phyloP scores from a whole-genome alignment of 192 early-diverging fungal species.

The Podila verticillata region DNA sequence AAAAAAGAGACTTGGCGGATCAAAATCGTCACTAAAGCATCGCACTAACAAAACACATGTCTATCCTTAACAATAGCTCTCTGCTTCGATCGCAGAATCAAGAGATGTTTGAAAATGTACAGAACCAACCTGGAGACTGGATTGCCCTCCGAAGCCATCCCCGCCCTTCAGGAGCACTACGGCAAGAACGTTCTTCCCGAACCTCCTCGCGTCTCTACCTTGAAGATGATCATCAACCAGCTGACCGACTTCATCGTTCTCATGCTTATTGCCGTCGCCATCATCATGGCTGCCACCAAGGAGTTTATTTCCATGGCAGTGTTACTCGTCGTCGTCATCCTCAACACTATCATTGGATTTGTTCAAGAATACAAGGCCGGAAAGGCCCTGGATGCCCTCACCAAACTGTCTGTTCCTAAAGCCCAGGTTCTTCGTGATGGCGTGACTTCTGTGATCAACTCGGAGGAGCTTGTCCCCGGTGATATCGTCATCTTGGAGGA shows the following conservation, averaged over 20 bases:
- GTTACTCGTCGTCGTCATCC: slow-evolving; percentile 70
- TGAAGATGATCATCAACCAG: slow-evolving; percentile 85
- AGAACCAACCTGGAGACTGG: slow-evolving; percentile 73
- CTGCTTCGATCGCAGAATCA: slow-evolving; percentile 93
- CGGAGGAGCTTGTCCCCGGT: slow-evolving; percentile 76
- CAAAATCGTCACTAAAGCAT: no score
- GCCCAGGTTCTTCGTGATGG: slow-evolving; percentile 80
- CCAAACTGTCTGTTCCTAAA: slow-evolving; percentile 68
- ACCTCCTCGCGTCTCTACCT: slow-evolving; percentile 71
- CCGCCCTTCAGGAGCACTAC: slow-evolving; percentile 76
- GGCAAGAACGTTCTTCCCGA: slow-evolving; percentile 85
- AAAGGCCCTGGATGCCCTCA: slow-evolving; percentile 83
- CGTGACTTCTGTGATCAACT: slow-evolving; percentile 66
- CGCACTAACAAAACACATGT: no score
- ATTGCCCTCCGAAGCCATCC: slow-evolving; percentile 64
- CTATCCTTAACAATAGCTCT: slow-evolving; percentile 57
- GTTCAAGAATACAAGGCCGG: slow-evolving; percentile 95
- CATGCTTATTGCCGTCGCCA: slow-evolving; percentile 80
- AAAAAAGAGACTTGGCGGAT: no score
- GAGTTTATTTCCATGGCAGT: slow-evolving; percentile 81
- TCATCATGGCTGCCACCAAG: slow-evolving; percentile 84
- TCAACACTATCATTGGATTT: slow-evolving; percentile 93
- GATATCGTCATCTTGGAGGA: slow-evolving; percentile 84
- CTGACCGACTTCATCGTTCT: slow-evolving; percentile 95
- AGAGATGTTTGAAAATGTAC: slow-evolving; percentile 87